Conservation (phyloP, 73 alveolate genomes). For the Tetrahymena borealis region DNA sequence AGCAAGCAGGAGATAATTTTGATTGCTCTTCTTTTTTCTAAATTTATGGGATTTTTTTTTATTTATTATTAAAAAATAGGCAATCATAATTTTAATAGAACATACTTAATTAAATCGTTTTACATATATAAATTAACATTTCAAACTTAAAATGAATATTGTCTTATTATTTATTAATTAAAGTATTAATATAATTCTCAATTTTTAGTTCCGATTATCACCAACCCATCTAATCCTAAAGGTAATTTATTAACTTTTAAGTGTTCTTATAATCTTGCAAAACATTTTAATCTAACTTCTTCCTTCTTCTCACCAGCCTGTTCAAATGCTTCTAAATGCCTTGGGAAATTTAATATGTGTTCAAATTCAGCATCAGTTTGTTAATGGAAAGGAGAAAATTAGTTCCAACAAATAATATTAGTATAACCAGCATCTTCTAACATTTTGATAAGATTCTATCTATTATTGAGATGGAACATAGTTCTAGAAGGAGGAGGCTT, state of each 20-base stretch:
- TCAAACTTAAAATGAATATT: no score
- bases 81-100: no score
- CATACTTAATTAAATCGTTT: no score
- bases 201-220: not conserved
- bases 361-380: not conserved
- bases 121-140: no score
- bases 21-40: no score
- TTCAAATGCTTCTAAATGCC: not conserved
- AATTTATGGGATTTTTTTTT: no score
- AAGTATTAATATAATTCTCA: not conserved
- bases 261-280: not conserved
- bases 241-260: not conserved
- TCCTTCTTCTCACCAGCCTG: not conserved
- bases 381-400: not conserved
- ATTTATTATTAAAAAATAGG: no score
- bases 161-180: no score
- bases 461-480: slow-evolving; percentile 8
- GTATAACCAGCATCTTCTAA: slow-evolving; percentile 17
- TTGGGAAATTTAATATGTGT: not conserved
- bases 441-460: not conserved
- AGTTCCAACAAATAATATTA: not conserved
- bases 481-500: not conserved
- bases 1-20: no score
- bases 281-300: not conserved
- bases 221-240: not conserved